Conservation (phyloP, 306 rosid species). For the Glycine soja region DNA sequence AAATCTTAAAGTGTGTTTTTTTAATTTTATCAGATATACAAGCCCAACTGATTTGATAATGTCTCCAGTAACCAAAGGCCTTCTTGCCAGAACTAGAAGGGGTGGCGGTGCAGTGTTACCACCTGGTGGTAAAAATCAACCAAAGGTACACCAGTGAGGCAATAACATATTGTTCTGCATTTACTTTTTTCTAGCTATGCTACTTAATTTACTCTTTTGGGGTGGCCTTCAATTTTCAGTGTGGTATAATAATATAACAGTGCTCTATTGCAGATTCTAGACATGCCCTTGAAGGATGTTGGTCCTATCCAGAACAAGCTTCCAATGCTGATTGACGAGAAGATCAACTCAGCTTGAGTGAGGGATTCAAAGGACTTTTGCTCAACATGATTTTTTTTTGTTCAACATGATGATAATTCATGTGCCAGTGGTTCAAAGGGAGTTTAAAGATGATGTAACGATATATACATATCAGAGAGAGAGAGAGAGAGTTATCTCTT, state of each 20-base stretch:
- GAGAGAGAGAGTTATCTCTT: neutral
- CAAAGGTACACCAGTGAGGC: slow-evolving; percentile 49
- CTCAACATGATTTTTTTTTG: neutral
- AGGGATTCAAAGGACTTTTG: slow-evolving; percentile 25
- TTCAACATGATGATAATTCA: neutral
- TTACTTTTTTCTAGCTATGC: neutral
- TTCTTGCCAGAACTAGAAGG: slow-evolving; percentile 77
- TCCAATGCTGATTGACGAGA: slow-evolving; percentile 46
- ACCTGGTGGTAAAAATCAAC: slow-evolving; percentile 55
- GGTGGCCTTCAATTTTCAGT: neutral
- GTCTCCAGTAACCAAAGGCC: slow-evolving; percentile 83
- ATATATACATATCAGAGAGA: neutral
- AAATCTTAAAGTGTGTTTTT: neutral
- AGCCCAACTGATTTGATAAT: slow-evolving; percentile 93
- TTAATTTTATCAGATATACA: slow-evolving; percentile 61
- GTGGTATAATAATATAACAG: neutral
- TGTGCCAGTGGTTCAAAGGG: slow-evolving; percentile 16
- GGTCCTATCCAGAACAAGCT: slow-evolving; percentile 50
- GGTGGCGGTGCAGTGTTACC: slow-evolving; percentile 67
- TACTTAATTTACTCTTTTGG: neutral
- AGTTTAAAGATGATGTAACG: neutral
- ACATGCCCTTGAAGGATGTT: slow-evolving; percentile 51
- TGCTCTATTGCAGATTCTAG: slow-evolving; percentile 56
- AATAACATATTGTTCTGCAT: slow-evolving; percentile 8
- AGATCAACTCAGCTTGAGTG: slow-evolving; percentile 47